Conservation (phyloP, 2,329 filamentous ascomycete species). For the Phoma sp. region DNA sequence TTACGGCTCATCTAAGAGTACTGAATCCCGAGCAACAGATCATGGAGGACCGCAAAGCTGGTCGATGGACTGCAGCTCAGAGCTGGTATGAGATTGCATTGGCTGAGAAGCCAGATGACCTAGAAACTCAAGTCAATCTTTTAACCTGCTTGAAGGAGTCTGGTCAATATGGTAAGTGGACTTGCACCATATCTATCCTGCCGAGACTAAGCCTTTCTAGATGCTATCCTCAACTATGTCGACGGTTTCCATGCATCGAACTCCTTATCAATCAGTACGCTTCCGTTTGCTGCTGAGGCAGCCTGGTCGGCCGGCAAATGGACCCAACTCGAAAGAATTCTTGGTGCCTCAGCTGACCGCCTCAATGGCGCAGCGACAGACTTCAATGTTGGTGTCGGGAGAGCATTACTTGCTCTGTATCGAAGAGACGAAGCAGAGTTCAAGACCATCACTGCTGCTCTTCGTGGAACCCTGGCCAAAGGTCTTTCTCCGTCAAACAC, state of each 20-base stretch:
- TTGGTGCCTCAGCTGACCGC: slow-evolving; percentile 53
- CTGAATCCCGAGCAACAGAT: slow-evolving; percentile 95
- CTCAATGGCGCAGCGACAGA: slow-evolving; percentile 57
- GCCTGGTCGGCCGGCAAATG: slow-evolving; percentile 89
- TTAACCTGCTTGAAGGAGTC: slow-evolving; percentile 90
- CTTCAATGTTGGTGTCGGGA: slow-evolving; percentile 83
- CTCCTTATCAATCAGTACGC: slow-evolving; percentile 55
- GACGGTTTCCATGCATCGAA: slow-evolving; percentile 69
- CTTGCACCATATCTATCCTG: not conserved
- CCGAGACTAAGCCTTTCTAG: slow-evolving; percentile 53
- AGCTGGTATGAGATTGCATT: slow-evolving; percentile 97
- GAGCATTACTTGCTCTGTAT: slow-evolving; percentile 67
- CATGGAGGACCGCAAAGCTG: slow-evolving; percentile 88
- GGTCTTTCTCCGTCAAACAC: slow-evolving; percentile 79
- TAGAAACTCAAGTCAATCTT: slow-evolving; percentile 80
- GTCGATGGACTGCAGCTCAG: slow-evolving; percentile 91
- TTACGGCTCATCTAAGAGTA: slow-evolving; percentile 83
- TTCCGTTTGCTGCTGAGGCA: slow-evolving; percentile 88
- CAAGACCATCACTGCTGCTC: slow-evolving; percentile 62
- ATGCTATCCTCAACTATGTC: slow-evolving; percentile 84
- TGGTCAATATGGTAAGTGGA: slow-evolving; percentile 80
- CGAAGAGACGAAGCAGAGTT: slow-evolving; percentile 61
- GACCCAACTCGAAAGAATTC: slow-evolving; percentile 73
- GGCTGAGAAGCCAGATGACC: slow-evolving; percentile 76
- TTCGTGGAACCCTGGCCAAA: slow-evolving; percentile 74